Evolutionary conservation across 2,329 filamentous ascomycete species (phyloP).

Genomic region (Sporothrix phasma): DNA sequence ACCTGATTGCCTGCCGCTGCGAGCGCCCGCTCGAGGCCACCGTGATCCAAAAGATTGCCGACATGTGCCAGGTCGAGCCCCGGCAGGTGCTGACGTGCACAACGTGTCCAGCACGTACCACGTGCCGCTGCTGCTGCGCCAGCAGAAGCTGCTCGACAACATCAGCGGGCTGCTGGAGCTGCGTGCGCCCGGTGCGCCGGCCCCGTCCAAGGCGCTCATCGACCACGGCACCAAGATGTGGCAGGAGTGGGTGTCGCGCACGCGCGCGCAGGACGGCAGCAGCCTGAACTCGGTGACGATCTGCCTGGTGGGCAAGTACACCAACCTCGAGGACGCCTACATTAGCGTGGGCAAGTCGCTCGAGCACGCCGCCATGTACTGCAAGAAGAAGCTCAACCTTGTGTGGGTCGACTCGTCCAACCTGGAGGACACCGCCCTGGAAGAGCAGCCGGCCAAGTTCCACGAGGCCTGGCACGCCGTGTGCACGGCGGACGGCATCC

Average conservation of each 20-base stretch:
- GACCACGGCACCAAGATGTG: constrained; percentile 63
- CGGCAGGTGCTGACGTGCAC: constrained; percentile 81
- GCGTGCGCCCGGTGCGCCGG: constrained; percentile 39
- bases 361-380: constrained; percentile 86
- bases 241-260: constrained; percentile 58
- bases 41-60: constrained; percentile 79
- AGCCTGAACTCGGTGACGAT: constrained; percentile 65
- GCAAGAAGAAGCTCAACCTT: constrained; percentile 67
- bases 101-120: constrained; percentile 90
- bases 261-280: constrained; percentile 33
- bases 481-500: constrained; percentile 56
- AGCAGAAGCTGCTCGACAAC: constrained; percentile 57
- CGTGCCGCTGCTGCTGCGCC: constrained; percentile 80
- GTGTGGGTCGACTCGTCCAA: constrained; percentile 78
- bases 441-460: constrained; percentile 57
- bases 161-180: constrained; percentile 50
- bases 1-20: constrained; percentile 89
- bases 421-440: constrained; percentile 58
- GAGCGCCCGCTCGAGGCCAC: constrained; percentile 60
- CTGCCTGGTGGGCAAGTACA: constrained; percentile 88
- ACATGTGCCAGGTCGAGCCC: constrained; percentile 75
- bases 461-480: constrained; percentile 80
- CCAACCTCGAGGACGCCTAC: constrained; percentile 74
- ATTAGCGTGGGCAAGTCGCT: constrained; percentile 67
- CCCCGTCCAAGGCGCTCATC: constrained; percentile 44